Base-by-base conservation (phyloP, 305 asterid genomes). In the Solanum hybrid region DNA sequence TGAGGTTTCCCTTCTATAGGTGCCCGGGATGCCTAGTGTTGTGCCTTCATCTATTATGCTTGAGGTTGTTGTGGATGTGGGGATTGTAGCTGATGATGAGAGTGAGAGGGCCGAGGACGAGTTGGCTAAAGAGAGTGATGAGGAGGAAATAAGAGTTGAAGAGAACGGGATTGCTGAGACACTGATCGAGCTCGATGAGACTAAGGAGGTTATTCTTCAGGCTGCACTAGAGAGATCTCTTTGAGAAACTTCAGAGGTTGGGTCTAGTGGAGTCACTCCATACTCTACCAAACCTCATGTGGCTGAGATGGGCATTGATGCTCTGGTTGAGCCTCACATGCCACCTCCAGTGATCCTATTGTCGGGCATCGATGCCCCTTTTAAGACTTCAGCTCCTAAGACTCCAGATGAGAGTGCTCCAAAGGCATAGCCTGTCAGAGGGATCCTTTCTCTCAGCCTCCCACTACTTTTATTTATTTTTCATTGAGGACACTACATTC, bases 71-170 rank as follows among this genome's bases (percentile, higher is more conserved):
- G 11, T 20, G 26, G 71, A 60, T 60, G 11, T 60, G 10, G 71
- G 4, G 26, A 60, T 3, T 60, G 12, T 20, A 0, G 71, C 0
- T 60, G 5, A 7, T 20, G 26, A 60, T 60, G 0, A 60, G 11
- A 20, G 26, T 60, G 11, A 20, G 5, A 20, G 26, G 11, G 2
- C 2, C 11, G 26, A 60, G 0, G 26, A 60, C 0, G 26, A 20
- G 11, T 60, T 60, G 26, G 2, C 5, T 20, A 0, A 20, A 0
- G 1, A 60, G 5, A 22, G 1, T 60, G 5, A 60, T 20, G 12
- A 60, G 2, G 26, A 60, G 26, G 71, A 60, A 3, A 1, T 20
- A 0, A 7, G 71, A 7, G 5, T 0, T 60, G 26, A 60, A 60
- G 71, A 60, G 71, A 0, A 20, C 2, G 26, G 0, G 71, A 3